These are phyloP conservation scores for Cucumis sativus DNA, from an alignment of 306 rosid species.

Conservation along the genomic window DNA sequence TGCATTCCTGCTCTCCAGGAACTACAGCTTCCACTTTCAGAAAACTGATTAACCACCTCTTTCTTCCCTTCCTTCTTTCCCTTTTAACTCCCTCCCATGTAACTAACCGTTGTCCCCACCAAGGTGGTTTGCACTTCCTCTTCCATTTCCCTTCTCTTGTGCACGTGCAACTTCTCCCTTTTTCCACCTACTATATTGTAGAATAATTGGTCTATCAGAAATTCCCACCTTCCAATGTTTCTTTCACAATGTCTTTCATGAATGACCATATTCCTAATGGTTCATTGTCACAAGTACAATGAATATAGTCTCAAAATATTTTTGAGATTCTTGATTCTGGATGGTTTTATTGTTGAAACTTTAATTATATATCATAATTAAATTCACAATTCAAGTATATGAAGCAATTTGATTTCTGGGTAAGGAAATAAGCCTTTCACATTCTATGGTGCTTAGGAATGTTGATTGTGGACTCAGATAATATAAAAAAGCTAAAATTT, in stretches of 20 bases:
- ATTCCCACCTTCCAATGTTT: neutral
- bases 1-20: no score
- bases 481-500: neutral
- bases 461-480: neutral
- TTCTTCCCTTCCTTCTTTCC: no score
- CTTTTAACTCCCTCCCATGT: no score
- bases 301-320: neutral
- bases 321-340: neutral
- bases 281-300: neutral
- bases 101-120: no score
- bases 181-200: no score
- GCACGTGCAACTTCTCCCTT: no score
- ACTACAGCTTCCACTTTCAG: no score
- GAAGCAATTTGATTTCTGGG: neutral
- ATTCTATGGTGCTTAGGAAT: neutral
- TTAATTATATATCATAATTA: neutral
- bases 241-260: neutral
- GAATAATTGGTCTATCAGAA: no score
- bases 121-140: no score
- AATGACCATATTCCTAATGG: neutral
- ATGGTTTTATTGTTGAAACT: neutral
- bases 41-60: no score
- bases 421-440: neutral
- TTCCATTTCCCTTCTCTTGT: no score
- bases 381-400: neutral